A percentile compares a stretch with the other conserved stretches of the same genome.
phyloP scores from a whole-genome alignment of 164 flowering plant species.

The Magnolia sinica region DNA sequence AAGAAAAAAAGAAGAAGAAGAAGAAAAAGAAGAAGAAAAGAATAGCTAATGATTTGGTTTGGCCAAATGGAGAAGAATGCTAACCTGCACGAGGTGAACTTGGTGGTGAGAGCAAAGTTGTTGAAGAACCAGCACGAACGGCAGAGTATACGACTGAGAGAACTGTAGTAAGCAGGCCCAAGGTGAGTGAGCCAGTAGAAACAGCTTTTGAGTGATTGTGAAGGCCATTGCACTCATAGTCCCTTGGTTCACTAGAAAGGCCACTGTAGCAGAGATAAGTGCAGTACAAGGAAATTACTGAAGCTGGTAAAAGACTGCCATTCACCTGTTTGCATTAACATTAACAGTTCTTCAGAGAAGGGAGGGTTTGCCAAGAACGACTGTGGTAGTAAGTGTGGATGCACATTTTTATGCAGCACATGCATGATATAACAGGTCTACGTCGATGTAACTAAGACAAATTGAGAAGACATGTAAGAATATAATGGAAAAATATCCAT shows the following conservation, averaged over 20 bases:
- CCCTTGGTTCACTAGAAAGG: conserved; percentile 95
- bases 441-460: background rate
- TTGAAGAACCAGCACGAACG: conserved; percentile 98
- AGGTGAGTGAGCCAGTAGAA: conserved; percentile 73
- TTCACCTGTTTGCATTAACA: conserved; percentile 45
- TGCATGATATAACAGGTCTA: background rate
- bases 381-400: background rate
- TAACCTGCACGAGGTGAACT: conserved; percentile 90
- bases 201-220: conserved; percentile 89
- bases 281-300: conserved; percentile 86
- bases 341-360: conserved; percentile 7
- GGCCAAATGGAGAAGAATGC: conserved; percentile 9
- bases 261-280: conserved; percentile 93
- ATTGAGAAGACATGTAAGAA: no score
- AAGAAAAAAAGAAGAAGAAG: no score
- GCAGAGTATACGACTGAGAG: conserved; percentile 97
- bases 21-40: no score
- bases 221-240: conserved; percentile 91
- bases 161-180: conserved; percentile 82
- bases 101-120: conserved; percentile 80
- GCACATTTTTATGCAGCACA: background rate
- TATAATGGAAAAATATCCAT: no score
- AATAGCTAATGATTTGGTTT: background rate
- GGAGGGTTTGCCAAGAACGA: background rate
- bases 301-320: conserved; percentile 93